Evolutionary conservation across 805 yeast species (phyloP).

Genomic region (Kodamaea kakaduensis): DNA sequence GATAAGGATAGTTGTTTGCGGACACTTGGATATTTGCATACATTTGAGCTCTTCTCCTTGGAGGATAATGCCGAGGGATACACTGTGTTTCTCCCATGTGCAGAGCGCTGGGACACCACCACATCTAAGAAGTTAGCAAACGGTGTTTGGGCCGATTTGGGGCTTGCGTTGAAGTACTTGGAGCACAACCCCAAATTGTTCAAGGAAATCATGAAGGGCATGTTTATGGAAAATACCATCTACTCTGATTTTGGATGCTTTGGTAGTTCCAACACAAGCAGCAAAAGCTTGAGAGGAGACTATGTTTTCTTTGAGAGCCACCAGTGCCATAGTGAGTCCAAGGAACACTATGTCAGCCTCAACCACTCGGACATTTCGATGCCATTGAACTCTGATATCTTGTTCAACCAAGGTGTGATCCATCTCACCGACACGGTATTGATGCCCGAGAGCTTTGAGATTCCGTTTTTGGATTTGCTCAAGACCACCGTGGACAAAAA

Average conservation of each 20-base stretch:
- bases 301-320: slow-evolving; percentile 19
- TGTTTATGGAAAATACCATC: slow-evolving; percentile 58
- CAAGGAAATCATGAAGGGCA: slow-evolving; percentile 49
- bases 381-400: slow-evolving; percentile 53
- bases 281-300: slow-evolving; percentile 28
- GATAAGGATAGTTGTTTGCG: slow-evolving; percentile 51
- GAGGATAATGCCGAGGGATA: slow-evolving; percentile 58
- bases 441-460: slow-evolving; percentile 53
- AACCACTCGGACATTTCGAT: slow-evolving; percentile 32
- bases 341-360: slow-evolving; percentile 22
- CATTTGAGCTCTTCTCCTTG: slow-evolving; percentile 49
- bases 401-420: slow-evolving; percentile 81
- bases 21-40: slow-evolving; percentile 55
- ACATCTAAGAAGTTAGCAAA: too few species aligned
- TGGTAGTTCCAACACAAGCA: slow-evolving; percentile 13
- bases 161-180: slow-evolving; percentile 57
- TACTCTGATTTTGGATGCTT: slow-evolving; percentile 56
- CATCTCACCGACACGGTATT: slow-evolving; percentile 60
- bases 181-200: slow-evolving; percentile 49
- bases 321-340: slow-evolving; percentile 16
- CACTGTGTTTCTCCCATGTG: slow-evolving; percentile 75
- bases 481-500: slow-evolving; percentile 44
- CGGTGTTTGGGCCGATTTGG: slow-evolving; percentile 61
- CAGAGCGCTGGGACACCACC: slow-evolving; percentile 17
- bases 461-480: slow-evolving; percentile 55